Evolutionary conservation across 352 stramenopile species (phyloP), one percentile per base, ranked within the genome.

Genomic region (Phytophthora hibernalis): DNA sequence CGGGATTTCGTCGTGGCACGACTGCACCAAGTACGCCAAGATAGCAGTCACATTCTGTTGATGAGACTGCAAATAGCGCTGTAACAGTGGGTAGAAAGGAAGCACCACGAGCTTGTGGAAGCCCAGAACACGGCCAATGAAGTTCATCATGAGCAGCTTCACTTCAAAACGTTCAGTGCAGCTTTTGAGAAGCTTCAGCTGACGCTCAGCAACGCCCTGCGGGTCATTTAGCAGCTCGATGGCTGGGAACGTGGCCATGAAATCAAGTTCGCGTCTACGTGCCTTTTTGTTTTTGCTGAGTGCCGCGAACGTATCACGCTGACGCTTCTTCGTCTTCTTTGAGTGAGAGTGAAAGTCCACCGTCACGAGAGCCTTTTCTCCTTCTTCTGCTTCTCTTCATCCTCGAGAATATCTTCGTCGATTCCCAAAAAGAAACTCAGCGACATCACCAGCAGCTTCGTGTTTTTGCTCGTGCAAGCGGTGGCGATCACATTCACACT

Each of bases 381-480:
- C 49, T 92, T 85, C 74, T 92, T 97, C 43, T 97, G 83, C 49
- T 97, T 80, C 37, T 98, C 91, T 49, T 98, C 87, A 65, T 99
- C 98, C 35, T 98, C 86, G 13, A 98, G 81, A 77, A 99, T 99
- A 56, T 98, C 93, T 22, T 98, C 90, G 76, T 99, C 97, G 73
- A 99, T 99, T 37, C 97, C 97, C 18, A 99, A 79, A 79, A 99
- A 99, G 80, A 99, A 99, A 59, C 97, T 93, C 61, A 99, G 89
- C 7, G 95, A 86, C 50, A 97, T 92, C 37, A 96, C 90, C 8
- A 95, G 67, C 47, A 97, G 80, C 63, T 95, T 95, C 15, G 86
- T 87, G 72, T 95, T 93, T 74, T 90, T 91, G 65, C 80, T 90
- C 18, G 79, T 87, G 44, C 92, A 97, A 0, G 96, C 97, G 22